These are phyloP conservation scores for Buxus sempervirens DNA, from an alignment of 164 flowering plant genomes.

Conservation along the genomic window DNA sequence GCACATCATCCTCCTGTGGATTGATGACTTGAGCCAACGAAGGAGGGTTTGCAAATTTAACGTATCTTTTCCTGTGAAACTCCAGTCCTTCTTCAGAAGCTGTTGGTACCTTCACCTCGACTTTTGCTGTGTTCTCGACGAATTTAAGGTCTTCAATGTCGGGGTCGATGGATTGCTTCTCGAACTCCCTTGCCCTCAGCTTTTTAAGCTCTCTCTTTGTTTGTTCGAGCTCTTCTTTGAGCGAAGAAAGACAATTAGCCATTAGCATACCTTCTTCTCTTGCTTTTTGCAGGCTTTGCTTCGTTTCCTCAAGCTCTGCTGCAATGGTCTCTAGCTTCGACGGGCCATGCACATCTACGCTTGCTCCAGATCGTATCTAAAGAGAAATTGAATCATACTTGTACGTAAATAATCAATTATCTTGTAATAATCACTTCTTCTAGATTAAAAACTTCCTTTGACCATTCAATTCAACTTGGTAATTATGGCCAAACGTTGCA, in stretches of 20 bases:
- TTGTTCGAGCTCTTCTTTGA: conserved; percentile 62
- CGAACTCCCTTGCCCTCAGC: conserved; percentile 32
- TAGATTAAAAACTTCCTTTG: too few species aligned
- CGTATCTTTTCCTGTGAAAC: conserved; percentile 61
- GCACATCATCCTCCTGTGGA: conserved; percentile 17
- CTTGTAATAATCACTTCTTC: too few species aligned
- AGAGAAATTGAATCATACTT: background rate
- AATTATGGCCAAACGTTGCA: too few species aligned
- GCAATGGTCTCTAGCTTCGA: conserved; percentile 32
- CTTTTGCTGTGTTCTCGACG: conserved; percentile 32
- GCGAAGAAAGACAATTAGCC: conserved; percentile 51
- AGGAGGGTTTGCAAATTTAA: conserved; percentile 64
- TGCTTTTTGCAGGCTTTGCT: conserved; percentile 62
- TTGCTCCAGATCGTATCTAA: conserved; percentile 14
- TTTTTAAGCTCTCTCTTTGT: conserved; percentile 62
- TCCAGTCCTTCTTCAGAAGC: conserved; percentile 21
- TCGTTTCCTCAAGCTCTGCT: conserved; percentile 77
- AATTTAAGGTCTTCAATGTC: conserved; percentile 55
- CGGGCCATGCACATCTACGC: conserved; percentile 22
- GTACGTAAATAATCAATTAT: background rate
- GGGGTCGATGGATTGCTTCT: conserved; percentile 29
- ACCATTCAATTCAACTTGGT: too few species aligned
- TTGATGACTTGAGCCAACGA: conserved; percentile 32
- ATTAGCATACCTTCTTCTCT: conserved; percentile 50
- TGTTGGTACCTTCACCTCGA: conserved; percentile 15